Evolutionary conservation across 2,329 filamentous ascomycete species (phyloP).

Genomic region (Davidsoniella eucalypti): DNA sequence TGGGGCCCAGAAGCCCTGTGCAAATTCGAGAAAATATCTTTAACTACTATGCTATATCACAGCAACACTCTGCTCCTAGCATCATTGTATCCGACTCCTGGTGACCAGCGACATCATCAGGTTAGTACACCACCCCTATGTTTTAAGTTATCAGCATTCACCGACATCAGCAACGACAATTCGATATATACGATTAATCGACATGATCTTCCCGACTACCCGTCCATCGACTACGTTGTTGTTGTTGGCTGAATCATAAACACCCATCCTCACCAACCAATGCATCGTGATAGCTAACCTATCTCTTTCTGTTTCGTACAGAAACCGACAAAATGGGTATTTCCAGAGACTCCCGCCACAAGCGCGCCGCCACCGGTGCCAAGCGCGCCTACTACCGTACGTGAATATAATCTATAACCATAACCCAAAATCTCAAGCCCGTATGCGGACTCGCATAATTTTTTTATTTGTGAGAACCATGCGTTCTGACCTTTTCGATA

Average conservation of each 20-base stretch:
- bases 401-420: slow-evolving; percentile 28
- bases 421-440: slow-evolving; percentile 40
- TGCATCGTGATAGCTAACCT: slow-evolving; percentile 9
- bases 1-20: slow-evolving; percentile 9
- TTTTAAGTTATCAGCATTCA: background rate
- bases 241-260: background rate
- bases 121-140: slow-evolving; percentile 21
- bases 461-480: slow-evolving; percentile 30
- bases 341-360: slow-evolving; percentile 99
- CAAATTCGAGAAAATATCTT: slow-evolving; percentile 7
- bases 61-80: slow-evolving; percentile 10
- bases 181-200: background rate
- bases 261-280: background rate
- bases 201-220: background rate
- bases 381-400: slow-evolving; percentile 87
- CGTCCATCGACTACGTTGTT: background rate
- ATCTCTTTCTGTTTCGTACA: slow-evolving; percentile 23
- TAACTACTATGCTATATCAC: slow-evolving; percentile 2
- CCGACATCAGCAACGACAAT: background rate
- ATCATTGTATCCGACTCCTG: slow-evolving; percentile 30
- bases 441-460: slow-evolving; percentile 30
- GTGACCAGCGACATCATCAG: slow-evolving; percentile 32
- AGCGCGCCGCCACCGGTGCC: slow-evolving; percentile 97
- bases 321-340: slow-evolving; percentile 91
- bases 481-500: slow-evolving; percentile 60